These are phyloP conservation scores for Trametes hirsuta DNA, from an alignment of 1,284 basidiomycete species.

Conservation along the genomic window DNA sequence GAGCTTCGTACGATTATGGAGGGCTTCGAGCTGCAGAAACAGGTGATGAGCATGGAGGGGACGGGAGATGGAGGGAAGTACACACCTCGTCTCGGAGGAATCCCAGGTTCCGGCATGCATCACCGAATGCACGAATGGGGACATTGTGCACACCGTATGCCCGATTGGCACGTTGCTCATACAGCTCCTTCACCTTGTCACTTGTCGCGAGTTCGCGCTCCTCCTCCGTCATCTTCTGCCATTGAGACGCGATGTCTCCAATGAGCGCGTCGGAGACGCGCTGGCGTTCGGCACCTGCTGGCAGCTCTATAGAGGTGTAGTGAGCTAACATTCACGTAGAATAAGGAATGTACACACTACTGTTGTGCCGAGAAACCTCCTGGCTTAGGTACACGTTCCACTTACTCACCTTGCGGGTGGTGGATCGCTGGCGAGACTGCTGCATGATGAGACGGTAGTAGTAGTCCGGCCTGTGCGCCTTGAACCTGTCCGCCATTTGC, in stretches of 20 bases:
- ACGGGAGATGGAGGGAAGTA: constrained; percentile 18
- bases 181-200: not conserved
- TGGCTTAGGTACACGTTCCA: too few relatives aligned
- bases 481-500: too few relatives aligned
- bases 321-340: too few relatives aligned
- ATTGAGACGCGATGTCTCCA: not conserved
- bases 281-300: not conserved
- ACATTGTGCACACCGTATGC: constrained; percentile 4
- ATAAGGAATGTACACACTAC: too few relatives aligned
- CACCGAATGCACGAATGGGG: constrained; percentile 11
- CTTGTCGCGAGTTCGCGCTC: not conserved
- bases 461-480: too few relatives aligned
- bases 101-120: not conserved
- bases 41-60: constrained; percentile 19
- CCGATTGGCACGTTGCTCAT: constrained; percentile 1
- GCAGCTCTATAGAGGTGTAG: not conserved
- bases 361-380: too few relatives aligned
- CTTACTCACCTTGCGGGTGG: too few relatives aligned
- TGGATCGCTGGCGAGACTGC: too few relatives aligned
- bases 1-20: too few relatives aligned
- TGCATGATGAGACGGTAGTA: too few relatives aligned
- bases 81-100: constrained; percentile 20
- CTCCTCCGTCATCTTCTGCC: constrained; percentile 8
- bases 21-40: too few relatives aligned
- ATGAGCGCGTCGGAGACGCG: not conserved